phyloP scores from a whole-genome alignment of 2,329 filamentous ascomycete genomes.

The Diplocarpon mali region DNA sequence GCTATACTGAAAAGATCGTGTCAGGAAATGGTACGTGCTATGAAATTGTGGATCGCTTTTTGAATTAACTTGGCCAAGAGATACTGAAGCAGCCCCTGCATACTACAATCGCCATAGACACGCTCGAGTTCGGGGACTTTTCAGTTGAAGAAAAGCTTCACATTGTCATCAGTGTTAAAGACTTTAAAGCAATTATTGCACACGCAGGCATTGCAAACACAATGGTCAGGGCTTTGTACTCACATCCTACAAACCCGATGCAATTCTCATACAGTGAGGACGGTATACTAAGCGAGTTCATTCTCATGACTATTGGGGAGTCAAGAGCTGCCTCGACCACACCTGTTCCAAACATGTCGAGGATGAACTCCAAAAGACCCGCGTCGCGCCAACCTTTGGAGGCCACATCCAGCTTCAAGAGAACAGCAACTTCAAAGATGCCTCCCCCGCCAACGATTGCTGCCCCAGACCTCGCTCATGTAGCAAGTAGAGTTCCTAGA shows the following conservation, averaged over 20 bases:
- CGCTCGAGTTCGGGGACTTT: slow-evolving; percentile 66
- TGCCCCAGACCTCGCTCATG: slow-evolving; percentile 14
- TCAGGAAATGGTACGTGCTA: slow-evolving; percentile 46
- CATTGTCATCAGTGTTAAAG: slow-evolving; percentile 71
- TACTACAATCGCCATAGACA: slow-evolving; percentile 67
- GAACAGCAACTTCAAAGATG: slow-evolving; percentile 20
- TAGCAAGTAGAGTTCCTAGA: slow-evolving; percentile 25
- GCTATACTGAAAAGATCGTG: slow-evolving; percentile 69
- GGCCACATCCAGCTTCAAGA: slow-evolving; percentile 21
- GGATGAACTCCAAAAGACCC: slow-evolving; percentile 20
- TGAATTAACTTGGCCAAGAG: slow-evolving; percentile 35
- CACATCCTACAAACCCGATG: slow-evolving; percentile 58
- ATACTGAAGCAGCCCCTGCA: slow-evolving; percentile 71
- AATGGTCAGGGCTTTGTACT: slow-evolving; percentile 59
- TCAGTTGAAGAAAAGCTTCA: slow-evolving; percentile 64
- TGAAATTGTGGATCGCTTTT: too few species aligned
- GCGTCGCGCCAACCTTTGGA: slow-evolving; percentile 23
- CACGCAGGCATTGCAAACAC: slow-evolving; percentile 61
- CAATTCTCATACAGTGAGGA: slow-evolving; percentile 61
- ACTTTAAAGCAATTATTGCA: slow-evolving; percentile 68
- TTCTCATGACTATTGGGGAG: slow-evolving; percentile 73
- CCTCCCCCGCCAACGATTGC: slow-evolving; percentile 18
- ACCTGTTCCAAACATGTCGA: slow-evolving; percentile 18
- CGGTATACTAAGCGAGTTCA: slow-evolving; percentile 63
- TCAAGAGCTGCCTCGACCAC: slow-evolving; percentile 24